Evolutionary conservation across 2,329 filamentous ascomycete genomes (phyloP).

Genomic region (Aulographum hederae): DNA sequence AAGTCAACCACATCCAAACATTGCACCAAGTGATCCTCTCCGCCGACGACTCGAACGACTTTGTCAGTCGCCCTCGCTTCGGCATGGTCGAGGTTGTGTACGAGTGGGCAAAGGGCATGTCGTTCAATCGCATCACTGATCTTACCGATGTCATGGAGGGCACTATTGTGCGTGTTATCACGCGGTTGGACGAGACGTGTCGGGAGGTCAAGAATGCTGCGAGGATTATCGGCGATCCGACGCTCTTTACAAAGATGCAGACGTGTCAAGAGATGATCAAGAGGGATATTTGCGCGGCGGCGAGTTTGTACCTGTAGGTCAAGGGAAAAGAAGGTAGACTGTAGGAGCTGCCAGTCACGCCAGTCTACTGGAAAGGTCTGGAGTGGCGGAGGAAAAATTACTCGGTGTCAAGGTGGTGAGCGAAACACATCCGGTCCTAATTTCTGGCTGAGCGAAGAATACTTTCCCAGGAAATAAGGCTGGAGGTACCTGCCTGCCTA

Average conservation of each 20-base stretch:
- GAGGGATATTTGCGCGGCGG: constrained; percentile 80
- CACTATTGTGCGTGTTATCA: constrained; percentile 91
- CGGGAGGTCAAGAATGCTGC: constrained; percentile 95
- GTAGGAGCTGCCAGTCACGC: too few relatives aligned
- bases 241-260: constrained; percentile 91
- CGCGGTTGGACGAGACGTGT: constrained; percentile 85
- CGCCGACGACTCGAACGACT: constrained; percentile 81
- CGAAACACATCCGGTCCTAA: too few relatives aligned
- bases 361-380: too few relatives aligned
- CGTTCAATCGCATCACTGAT: constrained; percentile 92
- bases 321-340: background rate
- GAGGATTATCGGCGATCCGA: constrained; percentile 83
- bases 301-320: constrained; percentile 28
- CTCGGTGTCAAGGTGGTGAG: too few relatives aligned
- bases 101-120: constrained; percentile 96
- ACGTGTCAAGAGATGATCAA: constrained; percentile 95
- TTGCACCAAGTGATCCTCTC: constrained; percentile 83
- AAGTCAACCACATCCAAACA: constrained; percentile 79
- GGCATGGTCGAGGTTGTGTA: constrained; percentile 95
- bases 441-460: too few relatives aligned
- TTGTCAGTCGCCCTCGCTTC: constrained; percentile 71
- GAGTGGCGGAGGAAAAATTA: too few relatives aligned
- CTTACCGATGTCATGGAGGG: constrained; percentile 93
- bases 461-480: too few relatives aligned
- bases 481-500: too few relatives aligned